Percentiles rank a stretch among this genome's conserved stretches.
Evolutionary conservation across 768 basidiomycete species (phyloP).

Genomic region (Trametes sanguinea): DNA sequence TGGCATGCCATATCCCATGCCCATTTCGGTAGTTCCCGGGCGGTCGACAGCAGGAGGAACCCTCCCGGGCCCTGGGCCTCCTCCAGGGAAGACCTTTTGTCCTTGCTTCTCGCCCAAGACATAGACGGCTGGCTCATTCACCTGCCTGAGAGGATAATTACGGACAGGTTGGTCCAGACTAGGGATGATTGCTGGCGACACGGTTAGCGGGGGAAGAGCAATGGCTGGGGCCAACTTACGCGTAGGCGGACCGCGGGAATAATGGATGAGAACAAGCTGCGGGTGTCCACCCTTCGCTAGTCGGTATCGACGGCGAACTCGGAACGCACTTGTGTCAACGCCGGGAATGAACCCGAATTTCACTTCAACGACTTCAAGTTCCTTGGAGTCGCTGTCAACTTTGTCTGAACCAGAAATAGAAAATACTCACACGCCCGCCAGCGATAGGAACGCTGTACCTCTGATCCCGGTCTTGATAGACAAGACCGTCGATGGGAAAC

Average conservation of each 20-base stretch:
- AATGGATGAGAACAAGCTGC: slow-evolving; percentile 75
- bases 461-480: slow-evolving; percentile 73
- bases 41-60: slow-evolving; percentile 11
- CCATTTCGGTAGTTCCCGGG: slow-evolving; percentile 11
- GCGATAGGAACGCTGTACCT: slow-evolving; percentile 56
- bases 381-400: slow-evolving; percentile 42
- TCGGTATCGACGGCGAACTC: slow-evolving; percentile 70
- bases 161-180: slow-evolving; percentile 64
- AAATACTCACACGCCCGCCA: slow-evolving; percentile 51
- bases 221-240: slow-evolving; percentile 46
- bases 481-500: slow-evolving; percentile 77
- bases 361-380: slow-evolving; percentile 74
- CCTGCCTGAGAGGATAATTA: slow-evolving; percentile 65
- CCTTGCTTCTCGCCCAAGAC: slow-evolving; percentile 75
- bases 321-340: slow-evolving; percentile 62
- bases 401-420: background rate
- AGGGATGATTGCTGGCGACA: slow-evolving; percentile 55
- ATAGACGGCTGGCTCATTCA: slow-evolving; percentile 68
- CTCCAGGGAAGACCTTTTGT: slow-evolving; percentile 51
- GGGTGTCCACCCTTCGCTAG: slow-evolving; percentile 73
- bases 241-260: slow-evolving; percentile 61
- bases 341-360: slow-evolving; percentile 80
- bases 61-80: slow-evolving; percentile 12
- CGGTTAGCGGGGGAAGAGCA: slow-evolving; percentile 16
- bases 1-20: slow-evolving; percentile 22